phyloP scores from a whole-genome alignment of 768 basidiomycete genomes.

The Dacryopinax primogenitus region DNA sequence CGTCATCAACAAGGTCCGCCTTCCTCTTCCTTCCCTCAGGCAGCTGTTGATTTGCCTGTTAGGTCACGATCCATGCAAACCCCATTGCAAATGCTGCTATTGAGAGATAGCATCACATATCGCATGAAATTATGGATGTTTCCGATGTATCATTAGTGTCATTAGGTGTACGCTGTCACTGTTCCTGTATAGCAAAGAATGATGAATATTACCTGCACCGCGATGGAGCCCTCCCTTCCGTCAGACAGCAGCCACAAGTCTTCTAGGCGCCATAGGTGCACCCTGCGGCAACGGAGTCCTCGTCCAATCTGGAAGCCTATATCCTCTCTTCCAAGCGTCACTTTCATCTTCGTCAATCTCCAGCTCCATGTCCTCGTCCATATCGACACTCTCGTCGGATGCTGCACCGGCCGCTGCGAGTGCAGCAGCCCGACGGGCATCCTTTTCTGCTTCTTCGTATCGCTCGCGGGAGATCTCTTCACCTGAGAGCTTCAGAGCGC shows the following conservation, averaged over 20 bases:
- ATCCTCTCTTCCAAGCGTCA: conserved; percentile 29
- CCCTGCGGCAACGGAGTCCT: conserved; percentile 46
- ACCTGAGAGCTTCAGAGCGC: conserved; percentile 76
- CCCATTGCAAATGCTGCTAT: conserved; percentile 75
- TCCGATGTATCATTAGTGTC: not conserved
- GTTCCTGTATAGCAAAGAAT: too few relatives aligned
- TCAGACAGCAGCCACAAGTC: not conserved
- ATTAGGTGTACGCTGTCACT: too few relatives aligned
- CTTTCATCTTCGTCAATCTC: conserved; percentile 12
- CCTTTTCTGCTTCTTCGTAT: conserved; percentile 61
- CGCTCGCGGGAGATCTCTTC: conserved; percentile 68
- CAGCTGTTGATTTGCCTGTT: not conserved
- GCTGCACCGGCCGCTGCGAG: conserved; percentile 18
- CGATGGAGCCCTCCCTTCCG: not conserved
- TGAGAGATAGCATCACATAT: not conserved
- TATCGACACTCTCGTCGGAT: conserved; percentile 19
- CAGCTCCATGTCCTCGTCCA: conserved; percentile 18
- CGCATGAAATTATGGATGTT: not conserved
- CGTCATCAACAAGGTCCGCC: conserved; percentile 60
- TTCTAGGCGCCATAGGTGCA: conserved; percentile 34
- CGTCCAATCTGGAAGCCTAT: conserved; percentile 73
- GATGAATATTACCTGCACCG: too few relatives aligned
- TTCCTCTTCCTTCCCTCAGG: conserved; percentile 10
- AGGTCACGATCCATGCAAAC: conserved; percentile 75
- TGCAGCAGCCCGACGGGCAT: conserved; percentile 16